Base-by-base conservation (phyloP, 768 basidiomycete species). In the Paxillus involutus region DNA sequence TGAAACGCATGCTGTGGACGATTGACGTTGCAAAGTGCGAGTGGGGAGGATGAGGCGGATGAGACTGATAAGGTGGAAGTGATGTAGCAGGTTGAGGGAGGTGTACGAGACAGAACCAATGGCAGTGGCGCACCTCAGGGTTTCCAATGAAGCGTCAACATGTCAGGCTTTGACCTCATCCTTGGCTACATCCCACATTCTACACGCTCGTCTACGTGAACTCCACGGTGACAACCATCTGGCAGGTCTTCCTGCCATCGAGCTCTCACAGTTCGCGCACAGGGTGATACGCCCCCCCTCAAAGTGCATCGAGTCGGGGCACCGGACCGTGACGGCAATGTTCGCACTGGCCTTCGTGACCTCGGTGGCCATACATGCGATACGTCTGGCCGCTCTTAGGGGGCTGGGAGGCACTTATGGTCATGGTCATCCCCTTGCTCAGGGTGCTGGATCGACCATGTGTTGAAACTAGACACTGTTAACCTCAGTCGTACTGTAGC, bases 201-300 rank as follows among this genome's bases (percentile, higher is more conserved):
- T 71, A 70, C 44, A 76, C 83, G 73, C 45, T 83, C 53, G 30
- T 71, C 43, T 52, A 80, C 26, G 61, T 68, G 24, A 76, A 77
- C 47, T 71, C 78, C 0, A 57, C 57, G 44, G 64, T 82, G 42
- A 83, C 80, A 12, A 78, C 78, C 9, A 66, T 77, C 32, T 85
- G 83, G 83, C 82, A 83, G 56, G 56, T 72, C 26, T 83, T 78
- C 56, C 83, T 83, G 10, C 32, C 55, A 66, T 79, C 42, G 73
- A 73, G n/a, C 4, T 80, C n/a, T 75, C 77, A 2, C 66, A 73
- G 29, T 59, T 61, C 8, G 44, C 58, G 0, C 77, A 85, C 58
- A 67, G 77, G 14, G 39, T 73, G 39, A 57, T 79, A 49, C 74
- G 78, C 21, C 62, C 62, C 14, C 59, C 66, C 3, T 56, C 62